Base-by-base conservation (phyloP, 164 flowering plant genomes). In the Tinospora cordifolia region DNA sequence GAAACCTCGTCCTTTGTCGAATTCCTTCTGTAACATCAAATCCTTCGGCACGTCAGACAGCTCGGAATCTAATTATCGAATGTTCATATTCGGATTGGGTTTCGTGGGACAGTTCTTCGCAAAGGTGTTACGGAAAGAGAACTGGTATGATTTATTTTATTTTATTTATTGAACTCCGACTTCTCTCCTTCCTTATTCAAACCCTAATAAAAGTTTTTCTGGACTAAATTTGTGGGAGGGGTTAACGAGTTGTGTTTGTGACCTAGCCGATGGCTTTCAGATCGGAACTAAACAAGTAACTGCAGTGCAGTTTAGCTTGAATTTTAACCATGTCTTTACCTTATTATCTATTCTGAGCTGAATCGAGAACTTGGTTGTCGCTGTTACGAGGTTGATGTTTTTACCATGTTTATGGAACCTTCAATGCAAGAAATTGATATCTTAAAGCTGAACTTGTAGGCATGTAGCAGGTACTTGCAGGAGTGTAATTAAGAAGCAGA, bases 51-150 rank as follows among this genome's bases (percentile, higher is more conserved):
- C 7, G 1, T n/a, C 11, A 2, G 60, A 54, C 60, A 21, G 24
- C 8, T 44, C 47, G 47, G 60, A 8, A n/a, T 54, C 60, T 21
- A 6, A 6, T 2, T 79, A 81, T 63, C 82, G 81, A 21, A 83
- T 90, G 90, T 82, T 88, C 63, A 70, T 90, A 21, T 79, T 87
- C 1, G 95, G 95, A 26, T 83, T 88, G 86, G 97, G 97, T 63
- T 91, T 76, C 75, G 93, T 88, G 49, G 97, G 88, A 3, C 81
- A 80, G 38, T 84, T 75, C 77, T 81, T 91, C 54, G 90, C 83
- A 2, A 75, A 76, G 19, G 74, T 81, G 47, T 78, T 91, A 74
- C 80, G 75, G 77, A 74, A 77, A 41, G 78, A 82, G 25, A 87
- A 81, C 69, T 87, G 95, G 93, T 90, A 81, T 66, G 62, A 27